Evolutionary conservation across 805 yeast genomes (phyloP), one percentile per base, ranked within the genome.

Genomic region (Suhomyces sp.): DNA sequence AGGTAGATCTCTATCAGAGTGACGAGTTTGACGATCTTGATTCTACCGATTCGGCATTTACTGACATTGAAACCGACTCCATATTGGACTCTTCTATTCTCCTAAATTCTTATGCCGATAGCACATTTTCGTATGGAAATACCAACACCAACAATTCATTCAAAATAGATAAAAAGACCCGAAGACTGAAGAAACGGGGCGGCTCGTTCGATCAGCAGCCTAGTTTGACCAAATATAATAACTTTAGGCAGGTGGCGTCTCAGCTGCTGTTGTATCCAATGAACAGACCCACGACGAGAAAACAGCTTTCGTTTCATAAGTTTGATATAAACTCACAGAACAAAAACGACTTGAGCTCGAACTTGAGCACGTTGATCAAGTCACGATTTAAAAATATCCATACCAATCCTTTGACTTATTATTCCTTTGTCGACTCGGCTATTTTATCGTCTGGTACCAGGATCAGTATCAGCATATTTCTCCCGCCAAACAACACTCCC

Each of bases 321-420:
- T 52, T 55, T 9, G 60, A 56, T 38, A 5, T 41, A 7, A 17
- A 35, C 29, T 4, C 15, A 4, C 24, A 19, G 19, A 35, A n/a
- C 42, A 33, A 50, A 54, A 26, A 50, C 29, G 15, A 51, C 50
- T 54, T 53, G 9, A 51, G 55, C 17, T 29, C 83, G 2, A 70
- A 70, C 26, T 61, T 81, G 35, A 77, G 83, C 15, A 62, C 69
- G 0, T 58, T 83, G 61, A 76, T 84, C 17, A 73, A 73, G 29
- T 63, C 70, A 10, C 65, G 70, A 50, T 63, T 59, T 46, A 69
- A 61, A 29, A 72, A 70, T 4, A 58, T 74, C 26, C 71, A 72
- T 33, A 65, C 61, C 7, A 72, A 79, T 47, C 83, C 84, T 0
- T 64, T 84, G 51, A 72, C 70, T 6, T 79, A 70, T 50, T 80